phyloP scores from a whole-genome alignment of 2,329 filamentous ascomycete genomes.

The Leptographium radiaticola region DNA sequence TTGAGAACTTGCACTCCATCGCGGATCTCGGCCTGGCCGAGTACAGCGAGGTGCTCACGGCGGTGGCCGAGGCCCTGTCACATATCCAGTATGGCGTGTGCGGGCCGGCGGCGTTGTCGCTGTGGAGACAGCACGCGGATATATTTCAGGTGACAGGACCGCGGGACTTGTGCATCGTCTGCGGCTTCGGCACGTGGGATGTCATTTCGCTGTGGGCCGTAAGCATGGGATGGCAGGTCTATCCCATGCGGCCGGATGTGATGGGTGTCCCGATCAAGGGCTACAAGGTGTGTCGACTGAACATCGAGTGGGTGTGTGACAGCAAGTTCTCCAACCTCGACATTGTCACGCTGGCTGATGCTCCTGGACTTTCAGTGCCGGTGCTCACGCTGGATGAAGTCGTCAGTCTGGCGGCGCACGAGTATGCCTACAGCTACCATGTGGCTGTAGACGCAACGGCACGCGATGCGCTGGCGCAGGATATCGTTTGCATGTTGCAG shows the following conservation, averaged over 20 bases:
- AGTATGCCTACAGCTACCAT: conserved; percentile 14
- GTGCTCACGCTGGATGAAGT: conserved; percentile 23
- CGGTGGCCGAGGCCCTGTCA: conserved; percentile 25
- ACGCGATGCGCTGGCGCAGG: conserved; percentile 13
- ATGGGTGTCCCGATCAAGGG: conserved; percentile 24
- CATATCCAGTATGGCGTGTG: conserved; percentile 33
- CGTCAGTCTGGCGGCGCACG: conserved; percentile 20
- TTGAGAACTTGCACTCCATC: conserved; percentile 1
- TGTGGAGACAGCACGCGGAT: conserved; percentile 17
- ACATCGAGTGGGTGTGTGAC: conserved; percentile 22
- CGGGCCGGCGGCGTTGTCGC: conserved; percentile 30
- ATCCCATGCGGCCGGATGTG: conserved; percentile 21
- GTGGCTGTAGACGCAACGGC: neutral
- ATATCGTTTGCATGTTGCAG: conserved; percentile 23
- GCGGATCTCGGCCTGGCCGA: conserved; percentile 12
- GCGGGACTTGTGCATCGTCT: conserved; percentile 21
- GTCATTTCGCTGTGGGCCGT: conserved; percentile 28
- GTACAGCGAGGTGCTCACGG: conserved; percentile 24
- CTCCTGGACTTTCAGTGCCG: neutral
- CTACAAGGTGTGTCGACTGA: conserved; percentile 19
- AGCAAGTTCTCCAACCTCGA: conserved; percentile 13
- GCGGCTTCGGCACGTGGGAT: conserved; percentile 21
- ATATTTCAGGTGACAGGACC: conserved; percentile 15
- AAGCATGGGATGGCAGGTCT: conserved; percentile 18
- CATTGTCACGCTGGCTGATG: conserved; percentile 2